Evolutionary conservation across 805 yeast species (phyloP), one percentile per base, ranked within the genome.

Genomic region (Geotrichum ghanense): DNA sequence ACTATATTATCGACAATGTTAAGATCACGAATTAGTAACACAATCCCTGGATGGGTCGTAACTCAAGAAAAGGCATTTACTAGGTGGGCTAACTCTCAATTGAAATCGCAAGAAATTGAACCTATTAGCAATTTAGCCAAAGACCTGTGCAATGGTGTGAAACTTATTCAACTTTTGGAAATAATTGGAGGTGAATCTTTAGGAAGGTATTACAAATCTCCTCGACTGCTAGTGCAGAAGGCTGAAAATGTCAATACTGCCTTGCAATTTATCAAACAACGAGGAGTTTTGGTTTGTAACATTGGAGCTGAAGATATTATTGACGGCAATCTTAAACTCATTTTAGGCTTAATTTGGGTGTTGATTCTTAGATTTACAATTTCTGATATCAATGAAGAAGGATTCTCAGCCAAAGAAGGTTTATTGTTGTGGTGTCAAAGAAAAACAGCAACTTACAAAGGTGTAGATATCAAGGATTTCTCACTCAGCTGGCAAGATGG

Each of bases 311-410:
- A 88, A 62, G 96, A 88, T 63, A 85, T 89, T 45, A 81, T 86
- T 52, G 97, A 88, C 59, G 97, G 97, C 56, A 89, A 84, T 57
- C 94, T 87, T 61, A 95, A 89, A 65, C 75, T 89, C 62, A 83
- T 89, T 49, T 68, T 90, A 53, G 97, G 97, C 47, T 72, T 89
- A 53, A 81, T 89, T 55, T 89, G 97, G 97, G 61, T 65, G 41
- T 50, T 66, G 31, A 66, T 66, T 51, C 49, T 66, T 24, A 48
- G 64, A 17, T 66, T 64, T 49, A 60, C 70, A n/a, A 60, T 66
- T 25, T 60, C 63, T 6, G 67, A 64, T 23, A 66, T 66, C 53
- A 56, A 50, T 45, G 65, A 65, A 41, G 69, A 66, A 41, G 70
- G 70, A 1, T 50, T 61, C 10, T 55, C 64, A 3, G 70, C 70